phyloP scores from a whole-genome alignment of 2,329 filamentous ascomycete species.

The Mycocentrospora acerina region DNA sequence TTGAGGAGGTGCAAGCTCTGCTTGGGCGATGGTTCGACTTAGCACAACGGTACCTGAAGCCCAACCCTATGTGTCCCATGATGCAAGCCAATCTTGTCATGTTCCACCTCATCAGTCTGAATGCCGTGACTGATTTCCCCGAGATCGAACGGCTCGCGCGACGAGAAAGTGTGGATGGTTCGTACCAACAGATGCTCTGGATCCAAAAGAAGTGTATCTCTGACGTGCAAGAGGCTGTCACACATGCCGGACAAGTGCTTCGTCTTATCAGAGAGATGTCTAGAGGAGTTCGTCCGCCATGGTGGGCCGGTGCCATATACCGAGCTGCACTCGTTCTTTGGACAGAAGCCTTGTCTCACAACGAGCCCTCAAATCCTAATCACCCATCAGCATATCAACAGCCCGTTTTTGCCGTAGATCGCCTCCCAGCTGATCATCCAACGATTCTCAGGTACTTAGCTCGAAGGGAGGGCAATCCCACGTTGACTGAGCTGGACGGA shows the following conservation, averaged over 20 bases:
- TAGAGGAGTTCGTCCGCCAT: constrained; percentile 61
- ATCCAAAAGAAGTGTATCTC: constrained; percentile 64
- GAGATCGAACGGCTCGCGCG: constrained; percentile 68
- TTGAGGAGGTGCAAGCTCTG: constrained; percentile 65
- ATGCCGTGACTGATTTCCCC: constrained; percentile 66
- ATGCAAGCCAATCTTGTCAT: constrained; percentile 67
- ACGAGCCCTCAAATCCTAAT: constrained; percentile 46
- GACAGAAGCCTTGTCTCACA: constrained; percentile 58
- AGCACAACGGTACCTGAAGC: constrained; percentile 57
- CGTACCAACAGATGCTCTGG: constrained; percentile 57
- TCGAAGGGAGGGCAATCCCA: constrained; percentile 56
- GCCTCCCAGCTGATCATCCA: constrained; percentile 53
- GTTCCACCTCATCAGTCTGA: constrained; percentile 70
- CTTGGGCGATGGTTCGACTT: constrained; percentile 69
- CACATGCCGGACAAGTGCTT: constrained; percentile 68
- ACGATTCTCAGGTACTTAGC: constrained; percentile 54
- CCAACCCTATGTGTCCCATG: constrained; percentile 59
- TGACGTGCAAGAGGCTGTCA: constrained; percentile 63
- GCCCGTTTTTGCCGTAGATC: constrained; percentile 54
- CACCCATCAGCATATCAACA: constrained; percentile 40
- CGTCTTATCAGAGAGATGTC: constrained; percentile 63
- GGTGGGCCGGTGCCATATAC: constrained; percentile 72
- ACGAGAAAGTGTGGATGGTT: constrained; percentile 59
- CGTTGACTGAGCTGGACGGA: constrained; percentile 54
- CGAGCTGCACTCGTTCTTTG: constrained; percentile 51